These are phyloP conservation scores for Athelia sp. DNA, from an alignment of 1,284 basidiomycete species.

Conservation along the genomic window DNA sequence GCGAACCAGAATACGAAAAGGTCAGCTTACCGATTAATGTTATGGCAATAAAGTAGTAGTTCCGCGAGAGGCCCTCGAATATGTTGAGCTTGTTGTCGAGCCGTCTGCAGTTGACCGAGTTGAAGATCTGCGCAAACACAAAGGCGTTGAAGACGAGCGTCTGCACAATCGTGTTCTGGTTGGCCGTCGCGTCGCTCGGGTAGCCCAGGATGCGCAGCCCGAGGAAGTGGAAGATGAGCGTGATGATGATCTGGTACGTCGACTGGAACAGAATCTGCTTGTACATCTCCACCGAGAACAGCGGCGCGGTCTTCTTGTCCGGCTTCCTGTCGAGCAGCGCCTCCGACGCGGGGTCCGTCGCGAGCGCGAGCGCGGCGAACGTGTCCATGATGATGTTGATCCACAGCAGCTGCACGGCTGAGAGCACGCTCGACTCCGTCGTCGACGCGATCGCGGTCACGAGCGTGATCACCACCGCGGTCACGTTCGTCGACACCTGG, in stretches of 20 bases:
- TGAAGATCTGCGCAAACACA: conserved; percentile 95
- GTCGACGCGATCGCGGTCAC: conserved; percentile 82
- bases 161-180: conserved; percentile 56
- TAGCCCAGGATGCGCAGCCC: conserved; percentile 72
- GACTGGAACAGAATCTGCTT: conserved; percentile 95
- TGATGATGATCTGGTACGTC: conserved; percentile 80
- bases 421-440: conserved; percentile 79
- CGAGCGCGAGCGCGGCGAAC: conserved; percentile 94
- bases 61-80: conserved; percentile 78
- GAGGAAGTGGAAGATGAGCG: conserved; percentile 87
- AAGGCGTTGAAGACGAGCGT: conserved; percentile 96
- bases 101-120: conserved; percentile 89
- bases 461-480: conserved; percentile 93
- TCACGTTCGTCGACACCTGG: conserved; percentile 95
- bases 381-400: conserved; percentile 98
- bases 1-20: not conserved
- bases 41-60: conserved; percentile 87
- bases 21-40: conserved; percentile 67
- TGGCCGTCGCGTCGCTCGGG: conserved; percentile 24
- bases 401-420: conserved; percentile 96
- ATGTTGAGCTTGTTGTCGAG: conserved; percentile 87
- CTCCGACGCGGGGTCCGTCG: conserved; percentile 90
- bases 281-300: conserved; percentile 91
- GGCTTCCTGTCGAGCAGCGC: conserved; percentile 85
- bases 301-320: conserved; percentile 80